Evolutionary conservation across 2,329 filamentous ascomycete species (phyloP), one percentile per base, ranked within the genome.

Genomic region (Aplosporella prunicola): DNA sequence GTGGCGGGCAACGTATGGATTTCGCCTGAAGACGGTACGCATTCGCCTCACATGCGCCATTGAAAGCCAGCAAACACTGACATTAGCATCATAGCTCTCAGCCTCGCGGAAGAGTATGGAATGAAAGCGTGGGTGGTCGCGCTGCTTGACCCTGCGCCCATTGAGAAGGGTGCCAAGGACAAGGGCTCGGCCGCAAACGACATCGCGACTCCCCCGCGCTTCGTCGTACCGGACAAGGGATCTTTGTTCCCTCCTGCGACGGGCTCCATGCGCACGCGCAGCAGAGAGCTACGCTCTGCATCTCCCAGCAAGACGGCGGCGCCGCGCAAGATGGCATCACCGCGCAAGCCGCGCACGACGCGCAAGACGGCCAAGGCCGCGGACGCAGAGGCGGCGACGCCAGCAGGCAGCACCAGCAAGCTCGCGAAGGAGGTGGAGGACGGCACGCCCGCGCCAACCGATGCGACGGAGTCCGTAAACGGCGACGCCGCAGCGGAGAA

Each of bases 1-100:
- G 87, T 91, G 20, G 91, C 91, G 17, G 91, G 91, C 30, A 98
- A 95, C 60, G 78, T 98, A 35, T 98, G 91, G 91, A 88, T 96
- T 34, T 78, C 86, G 31, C 87, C 89, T 5, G 71, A 80, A 47
- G 67, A 75, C 56, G 77, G 77, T 81, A 66, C 41, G 53, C n/a
- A n/a, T n/a, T n/a, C n/a, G n/a, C n/a, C n/a, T n/a, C n/a, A n/a
- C n/a, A n/a, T 32, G 11, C 15, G 16, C 4, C 9, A 7, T 9
- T 15, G n/a, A 17, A 5, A 15, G 11, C 28, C 11, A 8, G 17
- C 14, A 9, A 11, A 31, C 8, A 22, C 23, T 32, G 24, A 20
- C 25, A n/a, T 24, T 22, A 13, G 27, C n/a, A n/a, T 27, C 11
- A 32, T 76, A 76, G 91, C 91, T 23, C 72, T 98, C 29, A 66